Evolutionary conservation across 2,329 filamentous ascomycete genomes (phyloP).

Genomic region (Penicillium sp.): DNA sequence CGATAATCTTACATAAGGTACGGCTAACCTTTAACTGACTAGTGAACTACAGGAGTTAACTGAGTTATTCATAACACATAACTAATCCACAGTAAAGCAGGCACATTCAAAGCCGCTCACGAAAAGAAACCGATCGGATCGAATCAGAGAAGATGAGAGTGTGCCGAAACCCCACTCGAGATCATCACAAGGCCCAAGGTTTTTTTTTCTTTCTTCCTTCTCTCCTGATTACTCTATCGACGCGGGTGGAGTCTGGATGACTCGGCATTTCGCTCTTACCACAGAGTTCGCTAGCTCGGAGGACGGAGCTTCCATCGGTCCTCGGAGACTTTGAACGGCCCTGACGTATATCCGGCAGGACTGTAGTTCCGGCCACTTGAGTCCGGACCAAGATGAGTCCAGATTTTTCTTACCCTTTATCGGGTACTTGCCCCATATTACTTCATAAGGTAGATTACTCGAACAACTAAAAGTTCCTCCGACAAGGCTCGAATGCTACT

Average conservation of each 20-base stretch:
- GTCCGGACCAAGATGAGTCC: background rate
- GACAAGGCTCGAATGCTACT: no score
- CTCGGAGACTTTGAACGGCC: conserved; percentile 17
- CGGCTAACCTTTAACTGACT: background rate
- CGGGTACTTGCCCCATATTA: background rate
- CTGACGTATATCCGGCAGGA: conserved; percentile 26
- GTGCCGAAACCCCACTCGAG: conserved; percentile 12
- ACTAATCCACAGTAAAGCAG: background rate
- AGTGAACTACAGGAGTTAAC: no score
- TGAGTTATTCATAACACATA: background rate
- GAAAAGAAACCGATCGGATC: conserved; percentile 15
- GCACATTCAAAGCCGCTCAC: background rate
- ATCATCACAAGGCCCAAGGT: conserved; percentile 18
- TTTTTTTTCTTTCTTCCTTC: conserved; percentile 7
- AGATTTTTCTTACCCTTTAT: background rate
- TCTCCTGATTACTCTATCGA: conserved; percentile 14
- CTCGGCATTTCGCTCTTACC: conserved; percentile 19
- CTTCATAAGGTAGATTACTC: background rate
- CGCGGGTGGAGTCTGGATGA: conserved; percentile 11
- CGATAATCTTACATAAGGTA: background rate
- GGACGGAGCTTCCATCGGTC: conserved; percentile 21
- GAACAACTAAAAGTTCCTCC: background rate
- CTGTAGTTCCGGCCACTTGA: conserved; percentile 17
- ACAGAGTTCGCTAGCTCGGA: conserved; percentile 16
- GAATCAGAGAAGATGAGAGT: conserved; percentile 15